phyloP scores from a whole-genome alignment of 23 red algal species.

The Chondrus crispus region DNA sequence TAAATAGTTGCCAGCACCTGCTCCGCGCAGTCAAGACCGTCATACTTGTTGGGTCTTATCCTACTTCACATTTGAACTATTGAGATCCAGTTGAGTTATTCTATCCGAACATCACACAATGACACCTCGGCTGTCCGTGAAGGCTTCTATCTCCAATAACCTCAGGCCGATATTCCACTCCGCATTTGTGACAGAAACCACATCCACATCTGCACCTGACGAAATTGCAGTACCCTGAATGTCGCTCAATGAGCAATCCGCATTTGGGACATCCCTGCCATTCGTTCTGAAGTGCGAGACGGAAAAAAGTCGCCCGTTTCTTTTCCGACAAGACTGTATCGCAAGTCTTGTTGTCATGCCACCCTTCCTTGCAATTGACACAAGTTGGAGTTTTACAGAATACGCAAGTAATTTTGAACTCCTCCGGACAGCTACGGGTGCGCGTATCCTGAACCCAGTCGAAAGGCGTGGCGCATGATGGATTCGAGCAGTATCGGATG shows the following conservation, averaged over 20 bases:
- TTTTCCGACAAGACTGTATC: neutral
- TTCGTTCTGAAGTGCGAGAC: neutral
- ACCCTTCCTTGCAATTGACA: neutral
- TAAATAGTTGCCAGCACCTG: neutral
- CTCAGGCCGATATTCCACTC: neutral
- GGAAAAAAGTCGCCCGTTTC: neutral
- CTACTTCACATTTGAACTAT: no score
- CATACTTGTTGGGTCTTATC: neutral
- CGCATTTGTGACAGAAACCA: slow-evolving; percentile 46
- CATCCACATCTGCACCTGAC: slow-evolving; percentile 29
- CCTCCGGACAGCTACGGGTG: neutral
- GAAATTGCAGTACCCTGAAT: neutral
- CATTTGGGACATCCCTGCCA: slow-evolving; percentile 27
- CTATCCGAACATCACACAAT: slow-evolving; percentile 1
- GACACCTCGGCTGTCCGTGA: slow-evolving; percentile 12
- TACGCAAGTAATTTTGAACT: neutral
- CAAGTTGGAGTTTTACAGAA: slow-evolving; percentile 15
- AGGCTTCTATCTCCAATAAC: neutral
- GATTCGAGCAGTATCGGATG: slow-evolving; percentile 27
- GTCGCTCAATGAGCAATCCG: slow-evolving; percentile 3
- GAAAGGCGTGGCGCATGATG: slow-evolving; percentile 23
- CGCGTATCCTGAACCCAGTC: slow-evolving; percentile 10
- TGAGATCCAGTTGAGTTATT: neutral
- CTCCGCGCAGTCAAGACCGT: neutral
- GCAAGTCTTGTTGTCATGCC: slow-evolving; percentile 36